phyloP scores from a whole-genome alignment of 331 rosid genomes.

The Malus hybrid region DNA sequence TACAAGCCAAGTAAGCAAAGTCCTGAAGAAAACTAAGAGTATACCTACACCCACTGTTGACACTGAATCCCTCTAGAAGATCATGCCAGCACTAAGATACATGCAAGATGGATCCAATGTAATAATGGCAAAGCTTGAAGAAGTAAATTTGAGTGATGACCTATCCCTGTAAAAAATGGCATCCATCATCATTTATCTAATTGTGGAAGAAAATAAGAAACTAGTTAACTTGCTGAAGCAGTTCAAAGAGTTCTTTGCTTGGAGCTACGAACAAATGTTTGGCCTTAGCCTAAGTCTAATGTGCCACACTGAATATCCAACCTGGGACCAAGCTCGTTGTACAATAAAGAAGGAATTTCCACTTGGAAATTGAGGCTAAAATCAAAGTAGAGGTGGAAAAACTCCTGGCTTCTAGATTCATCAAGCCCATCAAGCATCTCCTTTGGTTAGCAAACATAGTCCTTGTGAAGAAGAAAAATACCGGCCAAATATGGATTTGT shows the following conservation, averaged over 20 bases:
- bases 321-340: not conserved
- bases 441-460: not conserved
- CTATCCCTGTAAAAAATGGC: not conserved
- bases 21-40: no score
- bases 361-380: no score
- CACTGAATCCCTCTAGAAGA: no score
- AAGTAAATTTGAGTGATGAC: not conserved
- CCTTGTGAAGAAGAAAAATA: not conserved
- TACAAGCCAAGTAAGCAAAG: not conserved
- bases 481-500: no score
- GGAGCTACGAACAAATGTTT: not conserved
- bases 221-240: not conserved
- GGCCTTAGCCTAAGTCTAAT: not conserved
- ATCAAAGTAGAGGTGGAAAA: not conserved
- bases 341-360: not conserved
- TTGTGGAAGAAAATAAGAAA: not conserved
- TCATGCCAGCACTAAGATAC: not conserved
- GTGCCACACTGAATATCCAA: not conserved
- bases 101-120: not conserved
- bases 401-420: not conserved
- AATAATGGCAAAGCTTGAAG: no score
- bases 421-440: not conserved
- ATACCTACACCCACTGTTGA: no score
- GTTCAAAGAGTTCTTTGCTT: not conserved
- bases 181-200: not conserved